Evolutionary conservation across 768 basidiomycete species (phyloP), one percentile per base, ranked within the genome.

Genomic region (Pseudohyphozyma bogoriensis): DNA sequence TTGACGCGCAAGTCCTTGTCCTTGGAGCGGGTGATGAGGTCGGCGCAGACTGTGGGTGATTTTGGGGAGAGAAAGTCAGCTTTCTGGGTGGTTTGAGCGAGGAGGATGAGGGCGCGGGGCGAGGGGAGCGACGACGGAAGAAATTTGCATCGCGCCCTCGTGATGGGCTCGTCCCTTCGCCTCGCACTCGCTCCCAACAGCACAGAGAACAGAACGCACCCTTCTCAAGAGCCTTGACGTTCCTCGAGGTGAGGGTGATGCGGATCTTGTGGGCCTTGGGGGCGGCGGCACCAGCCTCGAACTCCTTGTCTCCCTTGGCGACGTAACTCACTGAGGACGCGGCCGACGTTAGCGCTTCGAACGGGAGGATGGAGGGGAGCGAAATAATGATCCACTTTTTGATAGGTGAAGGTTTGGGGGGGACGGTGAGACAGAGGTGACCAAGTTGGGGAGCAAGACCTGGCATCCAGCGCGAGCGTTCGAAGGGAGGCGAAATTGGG

Each of bases 1-100:
- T 95, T 96, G 76, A 97, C 95, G 64, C 87, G 88, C 74, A 99
- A 89, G 77, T 96, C 89, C 82, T 92, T 92, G 83, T 97, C 93
- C 81, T 97, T 97, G 70, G 95, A 93, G 64, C 93, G 85, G 83
- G 91, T 91, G 78, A 99, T 88, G 74, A 99, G 83, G 76, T 97
- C 95, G 62, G 78, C 76, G 63, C 88, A 96, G 83, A 99, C 93
- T 99, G 69, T 24, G 18, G 33, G 28, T 1, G n/a, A n/a, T n/a
- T n/a, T n/a, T n/a, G 16, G n/a, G 24, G 29, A 33, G 36, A 26
- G 40, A 4, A 11, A 42, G 29, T 49, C 44, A 55, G 58, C 33
- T 28, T 7, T n/a, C n/a, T n/a, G n/a, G n/a, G n/a, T n/a, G n/a
- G n/a, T n/a, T n/a, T n/a, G n/a, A n/a, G n/a, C n/a, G n/a, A n/a